These are phyloP conservation scores for Eimeria necatrix DNA, from an alignment of 169 alveolate genomes.

Conservation along the genomic window DNA sequence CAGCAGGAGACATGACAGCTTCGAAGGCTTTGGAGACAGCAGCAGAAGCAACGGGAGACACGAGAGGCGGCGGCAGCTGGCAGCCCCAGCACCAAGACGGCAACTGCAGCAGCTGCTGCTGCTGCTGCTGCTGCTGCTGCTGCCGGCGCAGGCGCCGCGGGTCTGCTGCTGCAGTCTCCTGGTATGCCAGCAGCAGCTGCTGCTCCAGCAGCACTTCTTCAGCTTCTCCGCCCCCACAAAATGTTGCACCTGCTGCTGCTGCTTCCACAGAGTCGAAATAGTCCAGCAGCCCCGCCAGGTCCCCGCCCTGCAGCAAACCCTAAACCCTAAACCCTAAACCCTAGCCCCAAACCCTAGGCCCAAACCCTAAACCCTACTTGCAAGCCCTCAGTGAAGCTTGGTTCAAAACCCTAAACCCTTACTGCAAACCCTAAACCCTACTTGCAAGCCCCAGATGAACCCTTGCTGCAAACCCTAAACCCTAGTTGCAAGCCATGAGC, in stretches of 20 bases:
- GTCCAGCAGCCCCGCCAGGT: constrained; percentile 29
- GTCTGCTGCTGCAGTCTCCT: neutral
- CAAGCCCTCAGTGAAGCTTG: too few species aligned
- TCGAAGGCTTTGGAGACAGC: constrained; percentile 52
- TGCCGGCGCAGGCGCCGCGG: constrained; percentile 35
- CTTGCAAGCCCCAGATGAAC: too few species aligned
- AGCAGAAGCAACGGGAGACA: constrained; percentile 57
- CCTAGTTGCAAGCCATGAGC: neutral
- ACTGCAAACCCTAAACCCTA: too few species aligned
- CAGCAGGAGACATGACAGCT: constrained; percentile 42
- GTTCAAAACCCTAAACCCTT: too few species aligned
- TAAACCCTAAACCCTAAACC: constrained; percentile 48
- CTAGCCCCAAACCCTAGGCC: neutral
- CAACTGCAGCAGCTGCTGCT: neutral
- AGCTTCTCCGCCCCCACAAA: constrained; percentile 64
- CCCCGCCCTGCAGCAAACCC: constrained; percentile 62
- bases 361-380: too few species aligned
- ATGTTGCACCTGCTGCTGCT: neutral
- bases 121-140: constrained; percentile 47
- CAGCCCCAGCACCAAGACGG: constrained; percentile 62
- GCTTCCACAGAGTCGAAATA: constrained; percentile 38
- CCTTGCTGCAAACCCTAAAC: too few species aligned
- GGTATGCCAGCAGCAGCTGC: constrained; percentile 64
- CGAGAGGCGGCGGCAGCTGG: constrained; percentile 58
- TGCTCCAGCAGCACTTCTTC: constrained; percentile 73